Conservation (phyloP, 257 asterid genomes). For the Gentiana macrophylla region DNA sequence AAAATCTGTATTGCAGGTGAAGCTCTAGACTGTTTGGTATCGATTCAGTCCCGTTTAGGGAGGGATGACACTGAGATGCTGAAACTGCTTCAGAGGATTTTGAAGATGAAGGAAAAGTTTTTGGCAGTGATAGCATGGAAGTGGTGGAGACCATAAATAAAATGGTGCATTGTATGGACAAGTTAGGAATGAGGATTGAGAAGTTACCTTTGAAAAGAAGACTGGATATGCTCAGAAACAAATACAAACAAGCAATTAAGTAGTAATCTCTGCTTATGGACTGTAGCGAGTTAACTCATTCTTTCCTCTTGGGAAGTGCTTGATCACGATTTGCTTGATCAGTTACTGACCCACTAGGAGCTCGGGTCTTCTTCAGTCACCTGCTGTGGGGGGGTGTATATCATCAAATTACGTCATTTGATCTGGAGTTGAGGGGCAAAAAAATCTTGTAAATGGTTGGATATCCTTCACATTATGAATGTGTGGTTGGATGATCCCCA, state of each 20-base stretch:
- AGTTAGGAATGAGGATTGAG: slow-evolving; percentile 57
- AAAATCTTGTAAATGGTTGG: too few relatives aligned
- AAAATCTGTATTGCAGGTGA: slow-evolving; percentile 44
- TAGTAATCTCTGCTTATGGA: slow-evolving; percentile 13
- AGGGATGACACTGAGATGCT: slow-evolving; percentile 48
- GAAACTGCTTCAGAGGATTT: slow-evolving; percentile 60
- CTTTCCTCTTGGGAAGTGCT: too few relatives aligned
- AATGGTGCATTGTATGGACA: slow-evolving; percentile 52
- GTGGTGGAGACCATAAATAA: slow-evolving; percentile 70
- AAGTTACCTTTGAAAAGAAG: slow-evolving; percentile 61
- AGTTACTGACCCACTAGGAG: too few relatives aligned
- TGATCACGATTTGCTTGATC: too few relatives aligned
- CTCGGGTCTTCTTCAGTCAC: too few relatives aligned
- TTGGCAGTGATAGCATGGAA: slow-evolving; percentile 67
- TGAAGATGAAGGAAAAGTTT: slow-evolving; percentile 69
- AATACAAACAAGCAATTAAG: slow-evolving; percentile 33
- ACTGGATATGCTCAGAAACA: slow-evolving; percentile 46
- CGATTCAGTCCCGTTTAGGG: slow-evolving; percentile 51
- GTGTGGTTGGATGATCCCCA: too few relatives aligned
- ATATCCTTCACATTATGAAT: too few relatives aligned
- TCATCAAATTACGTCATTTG: too few relatives aligned
- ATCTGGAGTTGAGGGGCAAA: too few relatives aligned
- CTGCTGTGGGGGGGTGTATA: too few relatives aligned
- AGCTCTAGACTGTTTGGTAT: slow-evolving; percentile 92
- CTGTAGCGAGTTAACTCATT: too few relatives aligned